A percentile compares a stretch with the other conserved stretches of the same genome.
Evolutionary conservation across 2,329 filamentous ascomycete species (phyloP).

Genomic region (Fusarium anguioides): DNA sequence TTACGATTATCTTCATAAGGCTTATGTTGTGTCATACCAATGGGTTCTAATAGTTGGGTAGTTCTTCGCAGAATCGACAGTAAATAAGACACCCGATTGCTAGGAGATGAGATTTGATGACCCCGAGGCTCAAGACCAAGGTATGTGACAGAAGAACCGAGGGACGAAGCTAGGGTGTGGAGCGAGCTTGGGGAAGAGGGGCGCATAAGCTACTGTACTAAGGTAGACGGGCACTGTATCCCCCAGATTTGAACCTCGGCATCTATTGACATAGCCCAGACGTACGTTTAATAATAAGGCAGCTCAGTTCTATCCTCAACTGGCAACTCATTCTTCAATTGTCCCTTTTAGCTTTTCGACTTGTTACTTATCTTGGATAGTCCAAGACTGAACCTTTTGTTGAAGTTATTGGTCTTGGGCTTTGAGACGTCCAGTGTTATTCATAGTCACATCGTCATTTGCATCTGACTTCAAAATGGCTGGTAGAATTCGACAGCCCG

Average conservation of each 20-base stretch:
- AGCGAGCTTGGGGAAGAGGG: constrained; percentile 39
- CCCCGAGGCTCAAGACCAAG: no score
- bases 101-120: no score
- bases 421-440: background rate
- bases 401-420: background rate
- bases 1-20: no score
- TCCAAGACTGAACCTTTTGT: background rate
- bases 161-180: constrained; percentile 18
- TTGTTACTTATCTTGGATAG: background rate
- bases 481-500: constrained; percentile 87
- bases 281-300: background rate
- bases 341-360: background rate
- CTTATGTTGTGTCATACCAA: no score
- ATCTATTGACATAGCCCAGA: constrained; percentile 29
- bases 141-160: constrained; percentile 1
- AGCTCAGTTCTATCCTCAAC: background rate
- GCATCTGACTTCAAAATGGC: constrained; percentile 68
- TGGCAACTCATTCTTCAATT: background rate
- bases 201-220: background rate
- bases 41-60: no score
- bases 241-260: constrained; percentile 43
- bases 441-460: background rate
- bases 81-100: no score
- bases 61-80: no score
- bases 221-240: background rate